A percentile compares a stretch with the other conserved stretches of the same genome.
These are phyloP conservation scores for Tuber magnatum DNA, from an alignment of 495 filamentous ascomycete species.

Conservation along the genomic window DNA sequence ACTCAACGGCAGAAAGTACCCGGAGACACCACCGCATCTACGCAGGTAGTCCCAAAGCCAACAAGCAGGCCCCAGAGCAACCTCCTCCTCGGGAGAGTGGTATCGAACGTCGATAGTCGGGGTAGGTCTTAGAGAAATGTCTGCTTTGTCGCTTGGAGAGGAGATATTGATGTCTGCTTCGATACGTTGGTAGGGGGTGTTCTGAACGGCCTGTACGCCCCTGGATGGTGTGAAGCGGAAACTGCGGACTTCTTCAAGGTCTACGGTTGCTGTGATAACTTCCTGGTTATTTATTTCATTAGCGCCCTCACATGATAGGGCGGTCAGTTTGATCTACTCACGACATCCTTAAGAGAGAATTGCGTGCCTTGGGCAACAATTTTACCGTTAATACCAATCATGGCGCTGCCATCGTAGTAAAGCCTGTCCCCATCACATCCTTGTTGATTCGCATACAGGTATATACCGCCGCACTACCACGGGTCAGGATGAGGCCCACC, in stretches of 20 bases:
- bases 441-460: constrained; percentile 67
- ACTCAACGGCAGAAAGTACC: constrained; percentile 52
- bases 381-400: constrained; percentile 69
- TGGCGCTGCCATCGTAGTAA: constrained; percentile 60
- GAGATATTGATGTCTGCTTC: constrained; percentile 45
- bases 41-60: constrained; percentile 85
- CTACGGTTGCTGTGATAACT: constrained; percentile 71
- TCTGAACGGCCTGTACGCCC: constrained; percentile 51
- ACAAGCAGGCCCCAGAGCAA: constrained; percentile 46
- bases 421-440: constrained; percentile 64
- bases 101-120: constrained; percentile 46
- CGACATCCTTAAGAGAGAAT: constrained; percentile 70
- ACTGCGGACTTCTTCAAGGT: constrained; percentile 66
- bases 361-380: constrained; percentile 65
- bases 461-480: constrained; percentile 58
- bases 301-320: background rate
- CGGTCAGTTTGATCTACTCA: constrained; percentile 6
- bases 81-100: constrained; percentile 61
- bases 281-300: constrained; percentile 45
- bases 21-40: constrained; percentile 52
- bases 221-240: constrained; percentile 51
- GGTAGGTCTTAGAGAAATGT: constrained; percentile 45
- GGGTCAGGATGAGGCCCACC: constrained; percentile 9
- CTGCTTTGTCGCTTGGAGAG: constrained; percentile 30
- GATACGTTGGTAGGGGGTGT: constrained; percentile 43